Conservation (phyloP, 2,329 filamentous ascomycete genomes). For the Exophiala xenobiotica region DNA sequence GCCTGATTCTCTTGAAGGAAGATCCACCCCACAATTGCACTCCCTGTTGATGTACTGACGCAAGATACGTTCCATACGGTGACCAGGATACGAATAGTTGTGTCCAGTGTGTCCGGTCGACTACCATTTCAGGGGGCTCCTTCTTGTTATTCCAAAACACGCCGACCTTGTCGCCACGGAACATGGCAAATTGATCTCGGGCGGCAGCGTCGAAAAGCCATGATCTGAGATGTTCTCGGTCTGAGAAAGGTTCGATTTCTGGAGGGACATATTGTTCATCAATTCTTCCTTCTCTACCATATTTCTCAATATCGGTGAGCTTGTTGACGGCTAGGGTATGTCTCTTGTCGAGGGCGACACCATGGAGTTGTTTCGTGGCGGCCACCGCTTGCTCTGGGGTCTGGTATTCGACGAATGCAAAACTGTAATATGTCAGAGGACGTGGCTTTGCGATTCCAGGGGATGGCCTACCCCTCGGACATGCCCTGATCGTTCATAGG, state of each 20-base stretch:
- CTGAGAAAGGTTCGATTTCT: conserved; percentile 76
- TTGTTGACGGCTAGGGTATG: conserved; percentile 97
- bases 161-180: conserved; percentile 84
- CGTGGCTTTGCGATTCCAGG: background rate
- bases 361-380: conserved; percentile 84
- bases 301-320: conserved; percentile 95
- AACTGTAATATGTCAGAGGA: conserved; percentile 53
- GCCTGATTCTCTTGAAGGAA: conserved; percentile 84
- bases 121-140: conserved; percentile 80
- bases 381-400: conserved; percentile 85
- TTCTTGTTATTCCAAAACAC: conserved; percentile 99
- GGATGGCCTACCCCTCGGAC: conserved; percentile 70
- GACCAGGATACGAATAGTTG: conserved; percentile 99
- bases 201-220: conserved; percentile 88
- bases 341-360: conserved; percentile 89
- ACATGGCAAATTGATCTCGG: conserved; percentile 95
- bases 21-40: conserved; percentile 95
- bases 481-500: conserved; percentile 83
- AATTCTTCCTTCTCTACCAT: conserved; percentile 87
- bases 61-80: conserved; percentile 87
- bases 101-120: conserved; percentile 95
- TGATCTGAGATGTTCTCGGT: conserved; percentile 92
- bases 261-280: conserved; percentile 87
- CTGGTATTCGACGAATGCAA: conserved; percentile 95
- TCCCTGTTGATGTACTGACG: conserved; percentile 92